Base-by-base conservation (phyloP, 352 stramenopile genomes). In the Proteromonas lacertae region DNA sequence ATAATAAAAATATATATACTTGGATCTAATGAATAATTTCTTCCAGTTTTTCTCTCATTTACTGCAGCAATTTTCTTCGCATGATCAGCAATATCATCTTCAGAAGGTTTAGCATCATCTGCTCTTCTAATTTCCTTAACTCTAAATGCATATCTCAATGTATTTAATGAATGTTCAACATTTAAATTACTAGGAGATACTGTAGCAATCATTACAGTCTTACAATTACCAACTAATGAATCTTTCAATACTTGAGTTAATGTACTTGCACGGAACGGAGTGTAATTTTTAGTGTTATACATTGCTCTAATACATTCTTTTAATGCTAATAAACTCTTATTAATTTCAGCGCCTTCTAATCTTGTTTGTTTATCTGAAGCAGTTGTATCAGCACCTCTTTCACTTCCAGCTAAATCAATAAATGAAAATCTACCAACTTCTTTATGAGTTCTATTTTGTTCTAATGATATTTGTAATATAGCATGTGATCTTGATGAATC, bases 161-260 rank as follows among this genome's bases (percentile, higher is more conserved):
- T 92, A 48, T 92, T 92, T 14, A 92, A 44, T 1, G 81, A 90
- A 51, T 93, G 81, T 32, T 94, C 81, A 6, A 67, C 61, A 29
- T 66, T 74, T n/a, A 59, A 74, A 0, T 59, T 51, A 29, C 57
- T 69, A 12, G 79, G 59, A 10, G 68, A 80, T 4, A 92, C 65
- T 7, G 66, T 69, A 4, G 75, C 71, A 43, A 93, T 84, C 81
- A 94, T 94, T 18, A 90, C 75, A 7, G 73, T 92, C 25, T 72
- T 60, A 14, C 72, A 69, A 18, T 78, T 60, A 22, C 84, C 86
- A 16, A 89, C 66, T 54, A 94, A 92, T 36, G 69, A 89, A 36
- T 94, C 79, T 50, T 92, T 92, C 14, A 94, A 49, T n/a, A 94
- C 78, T 59, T 92, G 77, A 1, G 77, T 94, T 0, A 94, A 60